Base-by-base conservation (phyloP, 345 rosid species). In the Laguncularia racemosa region DNA sequence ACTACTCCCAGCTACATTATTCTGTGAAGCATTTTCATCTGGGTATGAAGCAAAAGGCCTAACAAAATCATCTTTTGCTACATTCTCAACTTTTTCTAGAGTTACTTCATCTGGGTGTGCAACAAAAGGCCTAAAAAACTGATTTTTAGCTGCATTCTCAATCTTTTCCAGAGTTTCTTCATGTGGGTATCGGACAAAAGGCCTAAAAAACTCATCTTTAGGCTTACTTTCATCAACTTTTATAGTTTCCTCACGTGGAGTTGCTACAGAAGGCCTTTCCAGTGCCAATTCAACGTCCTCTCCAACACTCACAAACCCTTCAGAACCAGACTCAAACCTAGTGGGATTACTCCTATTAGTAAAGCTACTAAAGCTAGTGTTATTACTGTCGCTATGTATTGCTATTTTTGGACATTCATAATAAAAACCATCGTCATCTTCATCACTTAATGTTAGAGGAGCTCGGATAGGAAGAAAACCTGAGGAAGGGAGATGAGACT, bases 401-500 rank as follows among this genome's bases (percentile, higher is more conserved):
- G 16, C 50, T 47, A 67, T 61, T 3, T 70, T 54, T 4, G 67
- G 60, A 23, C 28, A 23, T 18, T 73, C 85, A 73, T 64, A 68
- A 50, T 66, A 75, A 61, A 79, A 73, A 38, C 52, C 63, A 40
- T 59, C 85, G 45, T 60, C 77, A 0, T 47, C 69, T 6, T 55
- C 69, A 3, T 79, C 79, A 46, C 81, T 87, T 50, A 61, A 11
- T 14, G 91, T 81, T 62, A 77, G 38, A 65, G 87, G 97, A 74
- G 97, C 96, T 59, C 93, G 81, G 38, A 90, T 78, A 15, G 75
- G 83, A 28, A 80, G 46, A 52, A 82, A 75, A 77, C 33, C 63
- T 0, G 54, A 17, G 52, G 63, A 7, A 23, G 73, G 55, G 53
- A 46, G 47, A 47, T 11, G 67, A 55, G 61, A 56, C 60, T 52